Evolutionary conservation across 805 yeast species (phyloP).

Genomic region (Kazachstania bromeliacearum): DNA sequence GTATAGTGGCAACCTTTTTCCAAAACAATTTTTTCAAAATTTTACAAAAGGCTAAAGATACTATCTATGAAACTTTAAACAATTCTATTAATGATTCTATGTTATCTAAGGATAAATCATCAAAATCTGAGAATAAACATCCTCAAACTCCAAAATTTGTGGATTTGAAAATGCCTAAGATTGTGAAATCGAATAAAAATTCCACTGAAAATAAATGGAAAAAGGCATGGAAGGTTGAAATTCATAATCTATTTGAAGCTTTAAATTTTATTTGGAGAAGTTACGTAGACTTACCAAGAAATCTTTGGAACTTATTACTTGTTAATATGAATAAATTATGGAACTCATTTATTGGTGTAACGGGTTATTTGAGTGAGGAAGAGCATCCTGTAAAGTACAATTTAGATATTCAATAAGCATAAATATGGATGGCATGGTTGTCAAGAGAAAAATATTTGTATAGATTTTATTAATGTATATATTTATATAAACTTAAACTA

Average conservation of each 20-base stretch:
- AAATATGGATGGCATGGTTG: too few relatives aligned
- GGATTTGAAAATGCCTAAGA: constrained; percentile 23
- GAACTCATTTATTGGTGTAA: constrained; percentile 65
- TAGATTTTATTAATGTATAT: too few relatives aligned
- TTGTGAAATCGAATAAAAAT: constrained; percentile 2
- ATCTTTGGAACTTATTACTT: constrained; percentile 42
- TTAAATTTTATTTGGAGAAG: constrained; percentile 54
- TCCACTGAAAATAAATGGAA: constrained; percentile 11
- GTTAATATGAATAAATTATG: constrained; percentile 49
- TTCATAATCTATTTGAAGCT: constrained; percentile 47
- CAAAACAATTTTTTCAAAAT: constrained; percentile 28
- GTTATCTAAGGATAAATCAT: not conserved
- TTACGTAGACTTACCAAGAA: constrained; percentile 61
- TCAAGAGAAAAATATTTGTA: too few relatives aligned
- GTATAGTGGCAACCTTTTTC: constrained; percentile 17
- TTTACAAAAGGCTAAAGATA: constrained; percentile 22
- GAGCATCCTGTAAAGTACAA: constrained; percentile 15
- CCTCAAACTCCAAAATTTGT: constrained; percentile 10
- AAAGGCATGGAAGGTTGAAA: constrained; percentile 44
- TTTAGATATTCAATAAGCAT: constrained; percentile 15
- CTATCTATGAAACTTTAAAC: constrained; percentile 7
- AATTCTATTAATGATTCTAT: constrained; percentile 7
- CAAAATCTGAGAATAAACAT: constrained; percentile 1
- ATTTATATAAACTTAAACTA: constrained; percentile 17
- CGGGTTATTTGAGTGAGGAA: constrained; percentile 24